These are phyloP conservation scores for Solanum pimpinellifolium DNA, from an alignment of 257 asterid genomes.

Conservation along the genomic window DNA sequence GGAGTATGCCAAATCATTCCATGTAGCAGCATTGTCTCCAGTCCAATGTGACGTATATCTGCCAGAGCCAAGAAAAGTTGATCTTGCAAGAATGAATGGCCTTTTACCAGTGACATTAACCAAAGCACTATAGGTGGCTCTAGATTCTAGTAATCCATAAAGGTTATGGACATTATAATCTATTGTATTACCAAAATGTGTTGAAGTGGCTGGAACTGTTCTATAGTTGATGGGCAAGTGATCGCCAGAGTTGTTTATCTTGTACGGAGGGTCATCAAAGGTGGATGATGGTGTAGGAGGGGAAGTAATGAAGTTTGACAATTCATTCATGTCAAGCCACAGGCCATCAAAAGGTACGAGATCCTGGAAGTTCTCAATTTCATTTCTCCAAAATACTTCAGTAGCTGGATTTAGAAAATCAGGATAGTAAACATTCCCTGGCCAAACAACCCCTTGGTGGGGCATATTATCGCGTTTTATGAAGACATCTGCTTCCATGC, in stretches of 20 bases:
- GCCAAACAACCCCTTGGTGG: constrained; percentile 15
- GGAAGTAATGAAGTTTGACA: constrained; percentile 33
- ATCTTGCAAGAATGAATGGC: constrained; percentile 75
- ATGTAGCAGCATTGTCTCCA: constrained; percentile 85
- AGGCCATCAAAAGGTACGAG: constrained; percentile 14
- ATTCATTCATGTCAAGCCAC: constrained; percentile 21
- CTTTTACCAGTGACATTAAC: constrained; percentile 43
- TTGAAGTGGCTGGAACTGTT: constrained; percentile 61
- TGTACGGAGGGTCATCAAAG: constrained; percentile 71
- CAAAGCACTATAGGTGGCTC: constrained; percentile 54
- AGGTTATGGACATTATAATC: constrained; percentile 78
- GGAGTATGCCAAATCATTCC: constrained; percentile 69
- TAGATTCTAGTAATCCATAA: constrained; percentile 68
- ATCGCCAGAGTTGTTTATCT: constrained; percentile 57
- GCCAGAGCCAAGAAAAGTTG: constrained; percentile 85
- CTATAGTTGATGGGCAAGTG: constrained; percentile 26
- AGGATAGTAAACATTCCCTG: constrained; percentile 11
- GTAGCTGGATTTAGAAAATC: constrained; percentile 14
- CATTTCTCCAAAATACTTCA: constrained; percentile 10
- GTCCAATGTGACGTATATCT: constrained; percentile 95
- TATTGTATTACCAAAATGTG: constrained; percentile 42
- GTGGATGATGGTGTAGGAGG: constrained; percentile 41
- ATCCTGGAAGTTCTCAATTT: constrained; percentile 2
- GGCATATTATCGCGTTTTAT: not conserved
- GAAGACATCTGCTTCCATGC: constrained; percentile 3